These are phyloP conservation scores for Myxozyma sirexii DNA, from an alignment of 805 yeast species.

Conservation along the genomic window DNA sequence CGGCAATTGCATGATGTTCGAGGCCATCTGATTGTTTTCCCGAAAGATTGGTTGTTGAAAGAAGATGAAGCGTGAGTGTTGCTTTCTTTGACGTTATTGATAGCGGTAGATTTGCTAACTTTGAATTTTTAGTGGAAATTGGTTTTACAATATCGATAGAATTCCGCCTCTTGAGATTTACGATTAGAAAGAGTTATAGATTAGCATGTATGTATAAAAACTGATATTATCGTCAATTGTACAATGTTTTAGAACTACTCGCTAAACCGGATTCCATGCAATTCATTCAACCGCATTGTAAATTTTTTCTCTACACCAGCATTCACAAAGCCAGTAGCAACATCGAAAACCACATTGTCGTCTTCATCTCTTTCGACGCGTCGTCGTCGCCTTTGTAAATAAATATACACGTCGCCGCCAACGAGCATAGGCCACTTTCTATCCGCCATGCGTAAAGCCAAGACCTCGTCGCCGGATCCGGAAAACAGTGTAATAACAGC, in stretches of 20 bases:
- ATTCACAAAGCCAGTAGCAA: background rate
- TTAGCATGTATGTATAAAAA: background rate
- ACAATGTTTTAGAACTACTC: no score
- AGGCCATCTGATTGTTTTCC: constrained; percentile 90
- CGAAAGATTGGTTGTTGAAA: constrained; percentile 83
- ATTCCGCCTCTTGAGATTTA: constrained; percentile 94
- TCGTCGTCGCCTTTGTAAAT: background rate
- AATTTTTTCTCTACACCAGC: background rate
- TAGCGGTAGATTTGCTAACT: background rate
- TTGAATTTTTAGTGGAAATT: constrained; percentile 63
- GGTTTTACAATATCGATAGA: constrained; percentile 94
- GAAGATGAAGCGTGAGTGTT: constrained; percentile 62
- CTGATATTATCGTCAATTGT: no score
- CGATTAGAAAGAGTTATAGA: no score
- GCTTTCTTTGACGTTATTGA: background rate
- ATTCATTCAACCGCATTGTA: background rate
- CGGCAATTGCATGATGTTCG: constrained; percentile 68
- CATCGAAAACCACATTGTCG: background rate
- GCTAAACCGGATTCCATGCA: constrained; percentile 4
- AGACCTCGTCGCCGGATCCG: background rate
- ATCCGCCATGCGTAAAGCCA: background rate
- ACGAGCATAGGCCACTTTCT: constrained; percentile 18
- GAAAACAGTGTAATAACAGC: constrained; percentile 3
- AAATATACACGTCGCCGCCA: constrained; percentile 19
- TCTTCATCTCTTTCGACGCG: constrained; percentile 1